Conservation (phyloP, 495 filamentous ascomycete species). For the Schizothecium vesticola region DNA sequence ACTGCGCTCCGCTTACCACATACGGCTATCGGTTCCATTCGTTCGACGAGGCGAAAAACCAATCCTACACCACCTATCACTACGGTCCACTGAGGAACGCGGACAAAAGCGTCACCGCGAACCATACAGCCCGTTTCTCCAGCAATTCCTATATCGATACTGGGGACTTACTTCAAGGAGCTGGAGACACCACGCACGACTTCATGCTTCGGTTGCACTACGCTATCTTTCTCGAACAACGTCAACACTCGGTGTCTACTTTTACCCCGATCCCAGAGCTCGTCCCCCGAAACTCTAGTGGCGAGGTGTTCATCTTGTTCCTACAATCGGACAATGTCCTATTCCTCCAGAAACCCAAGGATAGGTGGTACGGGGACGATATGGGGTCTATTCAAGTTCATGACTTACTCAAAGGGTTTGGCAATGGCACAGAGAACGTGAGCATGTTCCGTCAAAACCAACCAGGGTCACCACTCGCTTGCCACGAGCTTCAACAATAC, state of each 20-base stretch:
- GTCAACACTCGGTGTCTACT: neutral
- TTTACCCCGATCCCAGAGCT: constrained; percentile 3
- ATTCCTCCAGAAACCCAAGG: neutral
- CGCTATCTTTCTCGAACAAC: neutral
- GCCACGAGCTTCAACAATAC: constrained; percentile 1
- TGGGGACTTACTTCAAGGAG: neutral
- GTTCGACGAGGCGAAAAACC: neutral
- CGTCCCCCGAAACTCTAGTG: neutral
- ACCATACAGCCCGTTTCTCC: neutral
- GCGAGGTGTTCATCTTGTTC: neutral
- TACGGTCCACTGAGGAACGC: neutral
- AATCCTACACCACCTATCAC: constrained; percentile 1
- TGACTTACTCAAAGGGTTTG: neutral
- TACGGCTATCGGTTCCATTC: neutral
- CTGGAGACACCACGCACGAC: neutral
- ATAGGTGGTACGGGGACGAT: neutral
- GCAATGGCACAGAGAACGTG: neutral
- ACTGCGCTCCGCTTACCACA: constrained; percentile 15
- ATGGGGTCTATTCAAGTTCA: neutral
- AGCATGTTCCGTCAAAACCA: constrained; percentile 4
- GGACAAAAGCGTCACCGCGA: neutral
- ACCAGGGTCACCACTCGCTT: constrained; percentile 4
- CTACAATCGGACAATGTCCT: neutral
- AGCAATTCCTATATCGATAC: neutral
- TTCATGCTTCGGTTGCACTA: neutral